Percentiles rank a stretch among this genome's conserved stretches.
Conservation (phyloP, 1,284 basidiomycete genomes). For the Ceratobasidium sp. region DNA sequence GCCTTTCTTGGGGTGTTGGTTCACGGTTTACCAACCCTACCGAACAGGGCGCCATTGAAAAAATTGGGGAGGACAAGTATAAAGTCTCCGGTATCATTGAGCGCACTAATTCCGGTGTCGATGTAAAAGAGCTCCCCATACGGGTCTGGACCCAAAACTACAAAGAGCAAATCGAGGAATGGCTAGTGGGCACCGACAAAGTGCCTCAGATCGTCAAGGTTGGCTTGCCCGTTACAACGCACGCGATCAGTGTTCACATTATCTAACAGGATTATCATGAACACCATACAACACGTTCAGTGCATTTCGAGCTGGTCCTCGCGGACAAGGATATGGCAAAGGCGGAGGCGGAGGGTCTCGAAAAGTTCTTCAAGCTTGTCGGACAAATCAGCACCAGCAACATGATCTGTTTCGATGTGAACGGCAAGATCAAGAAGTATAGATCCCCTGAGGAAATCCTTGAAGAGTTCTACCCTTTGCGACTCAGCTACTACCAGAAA, state of each 20-base stretch:
- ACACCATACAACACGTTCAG: constrained; percentile 90
- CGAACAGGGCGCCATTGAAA: constrained; percentile 81
- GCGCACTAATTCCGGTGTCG: constrained; percentile 86
- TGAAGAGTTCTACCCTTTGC: constrained; percentile 90
- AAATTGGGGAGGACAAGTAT: constrained; percentile 82
- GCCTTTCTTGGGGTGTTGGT: not conserved
- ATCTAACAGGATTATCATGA: constrained; percentile 86
- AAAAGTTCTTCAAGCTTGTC: constrained; percentile 91
- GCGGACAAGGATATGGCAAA: constrained; percentile 80
- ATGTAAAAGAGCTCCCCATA: constrained; percentile 95
- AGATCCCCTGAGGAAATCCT: constrained; percentile 88
- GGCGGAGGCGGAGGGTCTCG: constrained; percentile 82
- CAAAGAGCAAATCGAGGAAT: constrained; percentile 87
- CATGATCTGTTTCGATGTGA: constrained; percentile 98
- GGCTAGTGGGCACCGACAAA: constrained; percentile 65
- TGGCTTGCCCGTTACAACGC: constrained; percentile 56
- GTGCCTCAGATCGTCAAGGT: constrained; percentile 62
- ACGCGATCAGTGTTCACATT: not conserved
- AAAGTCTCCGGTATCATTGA: constrained; percentile 78
- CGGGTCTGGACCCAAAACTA: constrained; percentile 94
- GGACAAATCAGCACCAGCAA: constrained; percentile 87
- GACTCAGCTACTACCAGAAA: constrained; percentile 91
- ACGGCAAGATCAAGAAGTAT: constrained; percentile 97
- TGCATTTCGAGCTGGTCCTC: constrained; percentile 91
- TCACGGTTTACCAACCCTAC: not conserved